phyloP scores from a whole-genome alignment of 148 eudicot genomes.

The Arctostaphylos glauca region DNA sequence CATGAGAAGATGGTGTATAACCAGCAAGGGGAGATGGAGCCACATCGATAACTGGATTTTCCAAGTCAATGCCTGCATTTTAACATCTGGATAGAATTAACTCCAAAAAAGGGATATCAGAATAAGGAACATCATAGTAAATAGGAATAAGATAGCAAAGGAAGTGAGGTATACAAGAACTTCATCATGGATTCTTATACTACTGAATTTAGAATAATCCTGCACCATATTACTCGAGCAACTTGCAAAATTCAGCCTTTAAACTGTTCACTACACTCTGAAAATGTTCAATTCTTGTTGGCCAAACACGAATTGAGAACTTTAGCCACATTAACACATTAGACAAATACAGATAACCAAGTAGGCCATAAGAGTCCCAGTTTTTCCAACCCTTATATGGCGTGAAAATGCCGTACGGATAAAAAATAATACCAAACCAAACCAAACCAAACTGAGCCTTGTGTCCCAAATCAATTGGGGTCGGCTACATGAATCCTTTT shows the following conservation, averaged over 20 bases:
- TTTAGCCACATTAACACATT: background rate
- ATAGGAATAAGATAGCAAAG: background rate
- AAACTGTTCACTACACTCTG: background rate
- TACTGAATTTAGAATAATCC: background rate
- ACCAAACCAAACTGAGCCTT: too few species aligned
- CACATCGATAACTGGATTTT: slow-evolving; percentile 50
- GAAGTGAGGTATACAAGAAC: background rate
- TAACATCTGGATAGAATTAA: background rate
- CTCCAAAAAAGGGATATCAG: background rate
- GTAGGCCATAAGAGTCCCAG: background rate
- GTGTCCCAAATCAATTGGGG: too few species aligned
- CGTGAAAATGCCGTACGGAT: background rate
- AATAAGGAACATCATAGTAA: background rate
- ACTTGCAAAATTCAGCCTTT: background rate
- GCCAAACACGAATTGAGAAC: background rate
- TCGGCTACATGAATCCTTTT: too few species aligned
- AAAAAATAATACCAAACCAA: background rate
- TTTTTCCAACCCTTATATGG: background rate
- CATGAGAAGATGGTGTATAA: slow-evolving; percentile 30
- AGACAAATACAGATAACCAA: background rate
- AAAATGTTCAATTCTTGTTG: background rate
- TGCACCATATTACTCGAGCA: background rate
- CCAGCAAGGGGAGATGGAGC: slow-evolving; percentile 46
- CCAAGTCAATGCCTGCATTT: slow-evolving; percentile 52
- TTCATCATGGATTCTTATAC: background rate